Evolutionary conservation across 1,139 yeast genomes (phyloP).

Genomic region (Taiozyma onychis): DNA sequence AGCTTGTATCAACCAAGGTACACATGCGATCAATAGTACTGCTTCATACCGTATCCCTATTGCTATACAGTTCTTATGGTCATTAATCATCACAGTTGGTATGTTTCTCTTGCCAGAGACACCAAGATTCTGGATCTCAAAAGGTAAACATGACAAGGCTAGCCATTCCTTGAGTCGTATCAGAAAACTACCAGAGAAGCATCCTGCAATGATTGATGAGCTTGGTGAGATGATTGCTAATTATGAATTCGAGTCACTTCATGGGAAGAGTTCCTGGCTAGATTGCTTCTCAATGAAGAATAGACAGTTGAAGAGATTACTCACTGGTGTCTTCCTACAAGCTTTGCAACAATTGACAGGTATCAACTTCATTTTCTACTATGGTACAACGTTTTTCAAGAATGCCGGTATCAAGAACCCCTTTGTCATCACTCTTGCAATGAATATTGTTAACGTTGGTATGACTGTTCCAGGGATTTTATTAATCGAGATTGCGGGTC

Average conservation of each 20-base stretch:
- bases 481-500: constrained; percentile 46
- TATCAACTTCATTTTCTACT: constrained; percentile 66
- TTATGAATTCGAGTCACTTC: constrained; percentile 36
- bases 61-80: constrained; percentile 51
- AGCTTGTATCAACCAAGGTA: constrained; percentile 61
- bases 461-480: constrained; percentile 64
- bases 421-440: constrained; percentile 44
- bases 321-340: constrained; percentile 39
- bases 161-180: constrained; percentile 37
- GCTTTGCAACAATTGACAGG: constrained; percentile 72
- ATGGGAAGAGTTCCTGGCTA: constrained; percentile 32
- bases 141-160: constrained; percentile 41
- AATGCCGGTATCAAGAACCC: constrained; percentile 43
- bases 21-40: constrained; percentile 42
- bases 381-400: constrained; percentile 59
- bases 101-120: constrained; percentile 62
- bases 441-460: constrained; percentile 60
- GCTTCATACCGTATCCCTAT: constrained; percentile 64
- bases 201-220: constrained; percentile 35
- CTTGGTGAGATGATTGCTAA: constrained; percentile 37
- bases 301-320: constrained; percentile 30
- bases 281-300: constrained; percentile 29
- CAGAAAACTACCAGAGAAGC: constrained; percentile 38
- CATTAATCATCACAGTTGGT: constrained; percentile 47
- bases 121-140: constrained; percentile 57